Percentiles rank a stretch among this genome's conserved stretches.
Evolutionary conservation across 495 filamentous ascomycete genomes (phyloP).

Genomic region (Chaetomium tenue): DNA sequence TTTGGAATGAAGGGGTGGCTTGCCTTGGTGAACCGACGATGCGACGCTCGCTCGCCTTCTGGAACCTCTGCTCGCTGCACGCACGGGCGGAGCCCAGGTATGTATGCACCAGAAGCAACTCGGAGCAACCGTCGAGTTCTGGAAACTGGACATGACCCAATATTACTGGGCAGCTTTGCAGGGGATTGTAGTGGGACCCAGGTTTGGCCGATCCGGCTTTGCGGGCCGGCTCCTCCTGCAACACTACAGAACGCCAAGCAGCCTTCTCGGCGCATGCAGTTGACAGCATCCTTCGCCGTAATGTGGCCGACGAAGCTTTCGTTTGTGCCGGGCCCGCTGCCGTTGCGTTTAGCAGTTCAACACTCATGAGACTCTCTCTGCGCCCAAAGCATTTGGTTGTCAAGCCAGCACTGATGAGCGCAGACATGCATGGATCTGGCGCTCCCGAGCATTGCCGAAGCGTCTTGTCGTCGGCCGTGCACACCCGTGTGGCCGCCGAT

Average conservation of each 20-base stretch:
- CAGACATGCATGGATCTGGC: no score
- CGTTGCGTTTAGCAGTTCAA: not conserved
- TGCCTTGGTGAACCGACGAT: slow-evolving; percentile 15
- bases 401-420: no score
- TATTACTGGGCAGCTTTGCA: slow-evolving; percentile 6
- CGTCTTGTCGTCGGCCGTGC: not conserved
- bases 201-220: slow-evolving; percentile 29
- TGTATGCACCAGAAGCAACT: slow-evolving; percentile 15
- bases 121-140: slow-evolving; percentile 15
- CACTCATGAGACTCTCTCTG: no score
- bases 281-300: slow-evolving; percentile 13
- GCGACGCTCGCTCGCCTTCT: slow-evolving; percentile 14
- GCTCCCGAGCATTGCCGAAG: no score
- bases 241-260: slow-evolving; percentile 17
- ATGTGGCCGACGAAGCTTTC: slow-evolving; percentile 9
- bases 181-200: slow-evolving; percentile 15
- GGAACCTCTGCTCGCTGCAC: slow-evolving; percentile 2
- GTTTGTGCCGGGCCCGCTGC: not conserved
- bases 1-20: slow-evolving; percentile 15
- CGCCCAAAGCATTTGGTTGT: no score
- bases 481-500: not conserved
- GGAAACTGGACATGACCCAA: not conserved
- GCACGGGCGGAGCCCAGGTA: slow-evolving; percentile 15
- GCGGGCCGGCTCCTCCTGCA: slow-evolving; percentile 31
- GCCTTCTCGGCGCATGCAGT: slow-evolving; percentile 1